Conservation (phyloP, 306 rosid species). For the Lupinus albus region DNA sequence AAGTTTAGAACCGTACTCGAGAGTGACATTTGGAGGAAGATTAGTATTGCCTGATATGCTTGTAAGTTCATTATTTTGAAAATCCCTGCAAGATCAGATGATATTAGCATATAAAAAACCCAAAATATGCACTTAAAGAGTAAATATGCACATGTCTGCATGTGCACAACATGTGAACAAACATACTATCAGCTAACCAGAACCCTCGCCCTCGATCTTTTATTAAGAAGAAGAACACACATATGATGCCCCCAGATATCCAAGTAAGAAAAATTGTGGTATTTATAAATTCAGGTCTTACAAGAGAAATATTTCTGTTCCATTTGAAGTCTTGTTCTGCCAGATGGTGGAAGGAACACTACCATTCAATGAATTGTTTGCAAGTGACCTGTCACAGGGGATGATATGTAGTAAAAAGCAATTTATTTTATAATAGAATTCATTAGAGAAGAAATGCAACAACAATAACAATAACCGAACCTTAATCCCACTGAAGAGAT, state of each 20-base stretch:
- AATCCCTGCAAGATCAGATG: slow-evolving; percentile 62
- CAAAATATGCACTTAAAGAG: slow-evolving; percentile 11
- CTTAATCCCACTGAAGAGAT: no score
- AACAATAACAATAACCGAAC: no score
- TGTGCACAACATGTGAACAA: background rate
- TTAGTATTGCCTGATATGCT: slow-evolving; percentile 53
- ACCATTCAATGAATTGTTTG: slow-evolving; percentile 72
- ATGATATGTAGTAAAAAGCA: slow-evolving; percentile 32
- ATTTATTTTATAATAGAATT: slow-evolving; percentile 13
- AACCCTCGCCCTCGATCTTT: background rate
- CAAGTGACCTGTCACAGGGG: slow-evolving; percentile 74
- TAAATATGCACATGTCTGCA: background rate
- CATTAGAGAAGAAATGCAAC: slow-evolving; percentile 34
- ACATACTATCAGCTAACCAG: slow-evolving; percentile 9
- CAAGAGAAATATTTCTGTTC: slow-evolving; percentile 53
- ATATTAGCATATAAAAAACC: slow-evolving; percentile 28
- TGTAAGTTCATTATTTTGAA: slow-evolving; percentile 68
- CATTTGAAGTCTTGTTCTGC: slow-evolving; percentile 54
- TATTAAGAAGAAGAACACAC: background rate
- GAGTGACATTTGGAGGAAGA: slow-evolving; percentile 70
- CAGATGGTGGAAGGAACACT: slow-evolving; percentile 69
- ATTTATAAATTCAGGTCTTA: slow-evolving; percentile 53
- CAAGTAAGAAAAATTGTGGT: slow-evolving; percentile 5
- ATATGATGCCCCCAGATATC: background rate
- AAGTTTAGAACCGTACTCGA: slow-evolving; percentile 64